These are phyloP conservation scores for Bretschneidera sinensis DNA, from an alignment of 345 rosid species.

Conservation along the genomic window DNA sequence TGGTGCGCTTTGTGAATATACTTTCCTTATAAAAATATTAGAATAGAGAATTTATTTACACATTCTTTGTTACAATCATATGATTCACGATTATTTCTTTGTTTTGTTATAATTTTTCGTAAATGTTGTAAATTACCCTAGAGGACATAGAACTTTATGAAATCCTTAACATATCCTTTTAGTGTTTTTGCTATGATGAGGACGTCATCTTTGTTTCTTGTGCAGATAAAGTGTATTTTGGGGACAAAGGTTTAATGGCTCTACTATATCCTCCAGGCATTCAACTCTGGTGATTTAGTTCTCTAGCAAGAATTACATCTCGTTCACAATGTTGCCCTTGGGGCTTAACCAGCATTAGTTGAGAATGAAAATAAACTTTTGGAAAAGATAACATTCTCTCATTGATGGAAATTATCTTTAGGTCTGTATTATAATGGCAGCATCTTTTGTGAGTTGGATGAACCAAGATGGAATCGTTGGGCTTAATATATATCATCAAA, in stretches of 20 bases:
- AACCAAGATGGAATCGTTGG: not conserved
- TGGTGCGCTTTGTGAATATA: no score
- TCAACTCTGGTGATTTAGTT: slow-evolving; percentile 80
- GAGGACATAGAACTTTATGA: not conserved
- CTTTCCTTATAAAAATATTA: no score
- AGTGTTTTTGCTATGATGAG: not conserved
- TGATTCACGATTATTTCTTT: not conserved
- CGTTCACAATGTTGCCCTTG: slow-evolving; percentile 74
- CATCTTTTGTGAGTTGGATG: not conserved
- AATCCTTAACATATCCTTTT: not conserved
- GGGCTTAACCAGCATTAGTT: slow-evolving; percentile 91
- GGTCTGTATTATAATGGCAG: slow-evolving; percentile 36
- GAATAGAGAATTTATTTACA: no score
- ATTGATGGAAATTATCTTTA: slow-evolving; percentile 95
- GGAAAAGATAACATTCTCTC: slow-evolving; percentile 97
- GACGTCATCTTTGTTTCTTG: slow-evolving; percentile 10
- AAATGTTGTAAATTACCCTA: not conserved
- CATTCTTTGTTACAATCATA: no score
- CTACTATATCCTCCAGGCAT: slow-evolving; percentile 89
- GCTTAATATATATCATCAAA: not conserved
- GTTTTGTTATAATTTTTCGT: not conserved
- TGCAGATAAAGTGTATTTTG: slow-evolving; percentile 83
- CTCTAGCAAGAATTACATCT: slow-evolving; percentile 81
- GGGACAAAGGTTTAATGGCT: slow-evolving; percentile 96
- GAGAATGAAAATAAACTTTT: slow-evolving; percentile 81